Evolutionary conservation across 345 rosid species (phyloP).

Genomic region (Eucalyptus pumila): DNA sequence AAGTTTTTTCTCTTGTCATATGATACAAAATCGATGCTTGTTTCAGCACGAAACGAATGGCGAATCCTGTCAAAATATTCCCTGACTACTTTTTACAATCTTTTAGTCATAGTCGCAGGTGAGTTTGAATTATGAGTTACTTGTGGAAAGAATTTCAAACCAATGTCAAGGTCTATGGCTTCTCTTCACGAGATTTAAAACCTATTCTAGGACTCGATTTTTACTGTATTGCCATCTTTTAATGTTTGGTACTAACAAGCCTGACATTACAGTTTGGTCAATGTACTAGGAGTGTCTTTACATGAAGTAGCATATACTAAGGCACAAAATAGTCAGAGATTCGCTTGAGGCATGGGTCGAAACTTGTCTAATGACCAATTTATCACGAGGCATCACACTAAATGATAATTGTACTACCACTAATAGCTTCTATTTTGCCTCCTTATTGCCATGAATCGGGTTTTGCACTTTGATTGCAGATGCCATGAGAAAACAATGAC

Average conservation of each 20-base stretch:
- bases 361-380: not conserved
- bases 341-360: not conserved
- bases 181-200: not conserved
- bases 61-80: accelerated
- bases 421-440: not conserved
- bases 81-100: not conserved
- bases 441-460: not conserved
- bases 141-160: not conserved
- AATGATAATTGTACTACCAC: not conserved
- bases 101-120: accelerated
- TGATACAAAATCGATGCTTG: accelerated
- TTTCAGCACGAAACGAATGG: accelerated
- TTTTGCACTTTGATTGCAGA: not conserved
- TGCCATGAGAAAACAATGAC: not conserved
- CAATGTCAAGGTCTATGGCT: not conserved
- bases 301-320: not conserved
- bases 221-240: not conserved
- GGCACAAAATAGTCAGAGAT: not conserved
- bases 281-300: accelerated
- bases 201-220: not conserved
- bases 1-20: not conserved
- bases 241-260: not conserved
- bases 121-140: not conserved
- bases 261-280: not conserved
- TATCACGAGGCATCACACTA: not conserved